These are phyloP conservation scores for Fusarium zealandicum DNA, from an alignment of 2,329 filamentous ascomycete species.

Conservation along the genomic window DNA sequence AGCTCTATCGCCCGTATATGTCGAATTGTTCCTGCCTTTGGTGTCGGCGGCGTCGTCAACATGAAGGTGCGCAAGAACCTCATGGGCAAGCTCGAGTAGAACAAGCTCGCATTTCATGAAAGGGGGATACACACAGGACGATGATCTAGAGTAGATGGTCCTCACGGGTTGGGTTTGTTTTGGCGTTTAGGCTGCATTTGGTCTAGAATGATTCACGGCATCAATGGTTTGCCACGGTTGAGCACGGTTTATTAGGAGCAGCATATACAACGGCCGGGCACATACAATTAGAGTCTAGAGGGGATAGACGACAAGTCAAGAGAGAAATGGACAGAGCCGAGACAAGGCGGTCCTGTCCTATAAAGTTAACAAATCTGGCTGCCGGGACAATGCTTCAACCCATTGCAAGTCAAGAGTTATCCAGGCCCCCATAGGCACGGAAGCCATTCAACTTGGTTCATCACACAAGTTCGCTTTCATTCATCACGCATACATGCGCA, in stretches of 20 bases:
- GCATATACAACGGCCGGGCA: conserved; percentile 15
- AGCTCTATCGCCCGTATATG: conserved; percentile 80
- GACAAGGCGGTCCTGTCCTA: background rate
- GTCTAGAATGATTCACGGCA: conserved; percentile 11
- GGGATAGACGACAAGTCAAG: conserved; percentile 11
- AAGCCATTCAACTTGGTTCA: background rate
- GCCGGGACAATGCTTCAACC: background rate
- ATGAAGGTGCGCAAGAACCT: conserved; percentile 70
- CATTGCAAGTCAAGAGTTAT: background rate
- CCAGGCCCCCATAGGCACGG: background rate
- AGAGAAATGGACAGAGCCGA: background rate
- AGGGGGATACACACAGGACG: background rate
- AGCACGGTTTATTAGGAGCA: conserved; percentile 6
- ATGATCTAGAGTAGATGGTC: background rate
- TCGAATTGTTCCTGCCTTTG: conserved; percentile 88
- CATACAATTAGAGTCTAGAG: conserved; percentile 26
- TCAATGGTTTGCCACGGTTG: background rate
- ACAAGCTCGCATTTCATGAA: too few relatives aligned
- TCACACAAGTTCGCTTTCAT: conserved; percentile 36
- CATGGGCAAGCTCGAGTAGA: conserved; percentile 66
- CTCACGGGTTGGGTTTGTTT: background rate
- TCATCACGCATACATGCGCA: conserved; percentile 37
- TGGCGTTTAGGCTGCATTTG: conserved; percentile 18
- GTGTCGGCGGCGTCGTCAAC: conserved; percentile 87
- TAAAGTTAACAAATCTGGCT: background rate